phyloP scores from a whole-genome alignment of 108 stramenopile species.

The Nitzschia sp. region DNA sequence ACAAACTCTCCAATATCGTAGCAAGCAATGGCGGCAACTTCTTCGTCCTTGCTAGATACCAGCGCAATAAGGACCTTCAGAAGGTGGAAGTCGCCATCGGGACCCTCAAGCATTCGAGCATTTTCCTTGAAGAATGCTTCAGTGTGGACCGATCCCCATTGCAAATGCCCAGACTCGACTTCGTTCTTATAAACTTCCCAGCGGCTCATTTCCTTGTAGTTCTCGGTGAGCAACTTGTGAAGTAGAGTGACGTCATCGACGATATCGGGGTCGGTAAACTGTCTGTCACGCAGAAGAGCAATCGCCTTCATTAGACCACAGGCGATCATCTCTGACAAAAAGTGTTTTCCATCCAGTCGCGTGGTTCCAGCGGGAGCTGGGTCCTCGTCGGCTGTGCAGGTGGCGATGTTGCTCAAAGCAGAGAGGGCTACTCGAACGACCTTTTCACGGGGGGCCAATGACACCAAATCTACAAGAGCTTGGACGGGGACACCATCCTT shows the following conservation, averaged over 20 bases:
- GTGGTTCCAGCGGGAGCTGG: conserved; percentile 36
- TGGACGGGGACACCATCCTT: conserved; percentile 70
- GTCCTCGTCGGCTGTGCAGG: conserved; percentile 58
- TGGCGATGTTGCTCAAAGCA: conserved; percentile 79
- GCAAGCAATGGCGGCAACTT: conserved; percentile 94
- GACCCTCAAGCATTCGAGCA: conserved; percentile 79
- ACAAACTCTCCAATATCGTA: conserved; percentile 98
- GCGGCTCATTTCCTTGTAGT: conserved; percentile 91
- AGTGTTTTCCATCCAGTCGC: conserved; percentile 55
- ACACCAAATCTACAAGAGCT: conserved; percentile 81
- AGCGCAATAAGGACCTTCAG: conserved; percentile 85
- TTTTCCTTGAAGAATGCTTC: conserved; percentile 94
- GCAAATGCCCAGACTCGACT: conserved; percentile 85
- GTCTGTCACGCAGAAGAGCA: conserved; percentile 76
- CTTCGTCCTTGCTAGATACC: conserved; percentile 79
- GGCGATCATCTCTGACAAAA: conserved; percentile 89
- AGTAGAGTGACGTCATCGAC: conserved; percentile 77
- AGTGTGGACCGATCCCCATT: conserved; percentile 94
- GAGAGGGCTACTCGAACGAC: conserved; percentile 89
- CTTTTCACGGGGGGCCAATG: conserved; percentile 90
- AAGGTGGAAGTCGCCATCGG: conserved; percentile 74
- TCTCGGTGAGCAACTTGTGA: conserved; percentile 79
- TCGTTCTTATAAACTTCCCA: conserved; percentile 94
- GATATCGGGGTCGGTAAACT: conserved; percentile 92
- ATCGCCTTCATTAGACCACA: conserved; percentile 90